Percentiles rank a stretch among this genome's conserved stretches.
phyloP scores from a whole-genome alignment of 2,329 filamentous ascomycete species.

The Biscogniauxia mediterranea region DNA sequence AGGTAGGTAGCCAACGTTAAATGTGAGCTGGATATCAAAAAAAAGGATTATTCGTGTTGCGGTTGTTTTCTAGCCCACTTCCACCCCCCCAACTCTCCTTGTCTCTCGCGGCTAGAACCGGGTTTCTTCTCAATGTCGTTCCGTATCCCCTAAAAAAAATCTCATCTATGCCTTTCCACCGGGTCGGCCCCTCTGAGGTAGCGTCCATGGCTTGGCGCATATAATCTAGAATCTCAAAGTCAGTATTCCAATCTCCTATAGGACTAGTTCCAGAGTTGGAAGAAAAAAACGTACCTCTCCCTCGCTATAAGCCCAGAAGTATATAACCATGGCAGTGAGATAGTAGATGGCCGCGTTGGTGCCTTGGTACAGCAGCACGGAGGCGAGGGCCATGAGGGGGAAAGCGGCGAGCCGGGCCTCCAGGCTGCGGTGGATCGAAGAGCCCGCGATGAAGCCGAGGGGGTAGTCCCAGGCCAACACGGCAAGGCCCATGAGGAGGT shows the following conservation, averaged over 20 bases:
- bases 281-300: conserved; percentile 71
- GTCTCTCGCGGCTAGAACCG: neutral
- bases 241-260: conserved; percentile 1
- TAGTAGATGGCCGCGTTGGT: conserved; percentile 94
- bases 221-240: conserved; percentile 50
- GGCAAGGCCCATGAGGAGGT: conserved; percentile 75
- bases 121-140: neutral
- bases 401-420: conserved; percentile 81
- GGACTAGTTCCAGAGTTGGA: neutral
- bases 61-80: neutral
- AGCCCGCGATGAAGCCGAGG: conserved; percentile 71
- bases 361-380: conserved; percentile 82
- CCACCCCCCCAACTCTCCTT: neutral
- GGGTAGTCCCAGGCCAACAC: conserved; percentile 92
- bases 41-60: neutral
- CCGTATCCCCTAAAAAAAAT: conserved; percentile 6
- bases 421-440: conserved; percentile 78
- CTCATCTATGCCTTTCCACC: conserved; percentile 40
- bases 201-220: conserved; percentile 67
- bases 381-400: conserved; percentile 72
- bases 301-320: conserved; percentile 97
- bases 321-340: conserved; percentile 77
- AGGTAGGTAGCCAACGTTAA: neutral
- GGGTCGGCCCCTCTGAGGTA: conserved; percentile 53
- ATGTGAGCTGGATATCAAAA: neutral